These are phyloP conservation scores for Candida ulmi DNA, from an alignment of 805 yeast species.

Conservation along the genomic window DNA sequence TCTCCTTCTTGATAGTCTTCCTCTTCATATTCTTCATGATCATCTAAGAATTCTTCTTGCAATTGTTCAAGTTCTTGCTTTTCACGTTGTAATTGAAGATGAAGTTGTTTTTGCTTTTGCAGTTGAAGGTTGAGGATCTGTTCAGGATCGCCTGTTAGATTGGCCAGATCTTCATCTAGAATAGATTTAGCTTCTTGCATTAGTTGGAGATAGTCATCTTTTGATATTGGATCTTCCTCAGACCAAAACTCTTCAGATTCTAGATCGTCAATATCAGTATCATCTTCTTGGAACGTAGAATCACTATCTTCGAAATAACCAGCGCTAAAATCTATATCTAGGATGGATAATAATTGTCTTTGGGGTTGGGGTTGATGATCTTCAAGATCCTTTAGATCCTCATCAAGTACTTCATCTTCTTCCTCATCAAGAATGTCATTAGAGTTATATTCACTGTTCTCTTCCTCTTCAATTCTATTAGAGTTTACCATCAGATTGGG, in stretches of 20 bases:
- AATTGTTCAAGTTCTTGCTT: slow-evolving; percentile 9
- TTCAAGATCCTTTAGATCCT: neutral
- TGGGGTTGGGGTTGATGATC: neutral
- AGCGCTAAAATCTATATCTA: neutral
- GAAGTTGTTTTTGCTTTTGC: slow-evolving; percentile 10
- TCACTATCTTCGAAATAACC: slow-evolving; percentile 19
- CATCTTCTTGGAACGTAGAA: slow-evolving; percentile 13
- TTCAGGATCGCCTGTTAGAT: slow-evolving; percentile 2
- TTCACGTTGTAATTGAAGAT: slow-evolving; percentile 11
- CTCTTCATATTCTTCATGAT: slow-evolving; percentile 25
- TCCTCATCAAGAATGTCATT: slow-evolving; percentile 18
- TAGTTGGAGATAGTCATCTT: neutral
- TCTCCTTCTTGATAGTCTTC: slow-evolving; percentile 32
- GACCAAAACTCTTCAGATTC: slow-evolving; percentile 2
- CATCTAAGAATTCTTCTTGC: slow-evolving; percentile 4
- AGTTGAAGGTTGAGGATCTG: slow-evolving; percentile 8
- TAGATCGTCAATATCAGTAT: slow-evolving; percentile 1
- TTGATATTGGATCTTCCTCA: neutral
- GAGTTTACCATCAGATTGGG: slow-evolving; percentile 11
- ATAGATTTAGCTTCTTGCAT: neutral
- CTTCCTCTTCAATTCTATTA: slow-evolving; percentile 25
- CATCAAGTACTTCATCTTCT: neutral
- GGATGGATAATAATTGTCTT: neutral
- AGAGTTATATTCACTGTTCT: slow-evolving; percentile 23
- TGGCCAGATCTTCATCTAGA: neutral